These are phyloP conservation scores for Neopestalotiopsis sp. DNA, from an alignment of 2,329 filamentous ascomycete species.

Conservation along the genomic window DNA sequence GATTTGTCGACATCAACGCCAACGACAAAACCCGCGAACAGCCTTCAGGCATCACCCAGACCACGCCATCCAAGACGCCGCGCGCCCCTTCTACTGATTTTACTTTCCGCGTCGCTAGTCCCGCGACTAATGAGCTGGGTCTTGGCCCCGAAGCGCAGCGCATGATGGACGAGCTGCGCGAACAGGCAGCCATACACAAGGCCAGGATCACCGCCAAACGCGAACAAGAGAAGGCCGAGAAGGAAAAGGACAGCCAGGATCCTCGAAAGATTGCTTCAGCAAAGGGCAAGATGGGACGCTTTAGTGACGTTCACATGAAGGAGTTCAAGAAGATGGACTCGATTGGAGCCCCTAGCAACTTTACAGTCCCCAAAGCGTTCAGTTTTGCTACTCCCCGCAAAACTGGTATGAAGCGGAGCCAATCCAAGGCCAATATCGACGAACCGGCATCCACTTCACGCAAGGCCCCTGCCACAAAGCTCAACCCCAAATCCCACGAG, in stretches of 20 bases:
- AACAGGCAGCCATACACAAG: slow-evolving; percentile 75
- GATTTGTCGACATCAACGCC: slow-evolving; percentile 79
- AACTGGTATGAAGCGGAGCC: slow-evolving; percentile 39
- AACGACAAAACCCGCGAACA: slow-evolving; percentile 50
- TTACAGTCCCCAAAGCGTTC: slow-evolving; percentile 56
- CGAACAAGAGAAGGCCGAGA: slow-evolving; percentile 57
- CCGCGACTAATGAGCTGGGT: slow-evolving; percentile 48
- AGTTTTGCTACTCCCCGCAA: slow-evolving; percentile 57
- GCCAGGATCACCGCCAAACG: slow-evolving; percentile 68
- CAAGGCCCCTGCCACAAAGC: slow-evolving; percentile 34
- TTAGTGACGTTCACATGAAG: slow-evolving; percentile 83
- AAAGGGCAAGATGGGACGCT: slow-evolving; percentile 79
- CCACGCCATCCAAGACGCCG: slow-evolving; percentile 67
- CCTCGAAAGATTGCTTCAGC: slow-evolving; percentile 79
- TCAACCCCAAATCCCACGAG: slow-evolving; percentile 28
- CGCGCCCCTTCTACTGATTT: slow-evolving; percentile 62
- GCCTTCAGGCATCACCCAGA: slow-evolving; percentile 51
- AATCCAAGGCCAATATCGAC: slow-evolving; percentile 68
- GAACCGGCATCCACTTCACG: slow-evolving; percentile 55
- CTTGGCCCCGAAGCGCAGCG: slow-evolving; percentile 67
- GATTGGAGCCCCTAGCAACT: slow-evolving; percentile 85
- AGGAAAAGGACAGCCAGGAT: slow-evolving; percentile 44
- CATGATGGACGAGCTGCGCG: slow-evolving; percentile 72
- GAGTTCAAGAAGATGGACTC: slow-evolving; percentile 99
- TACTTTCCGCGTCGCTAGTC: slow-evolving; percentile 66